Conservation (phyloP, 768 basidiomycete species). For the Mycena rosella region DNA sequence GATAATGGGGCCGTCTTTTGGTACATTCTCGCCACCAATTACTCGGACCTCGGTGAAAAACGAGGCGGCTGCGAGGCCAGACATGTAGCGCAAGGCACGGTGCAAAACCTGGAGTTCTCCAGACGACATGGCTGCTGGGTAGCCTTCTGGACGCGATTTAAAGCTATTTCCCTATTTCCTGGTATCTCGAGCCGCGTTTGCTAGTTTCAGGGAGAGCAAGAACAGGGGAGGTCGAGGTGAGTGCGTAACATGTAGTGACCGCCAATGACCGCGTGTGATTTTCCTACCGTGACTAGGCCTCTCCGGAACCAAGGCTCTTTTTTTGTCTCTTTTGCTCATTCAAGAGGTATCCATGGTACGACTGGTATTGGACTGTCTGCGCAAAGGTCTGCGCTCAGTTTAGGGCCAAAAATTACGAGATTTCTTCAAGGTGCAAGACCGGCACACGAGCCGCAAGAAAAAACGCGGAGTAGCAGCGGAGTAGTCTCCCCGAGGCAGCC, state of each 20-base stretch:
- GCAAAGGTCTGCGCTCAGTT: no score
- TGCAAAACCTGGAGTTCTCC: conserved; percentile 66
- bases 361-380: no score
- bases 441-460: no score
- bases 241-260: not conserved
- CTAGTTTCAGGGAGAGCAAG: not conserved
- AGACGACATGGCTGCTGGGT: conserved; percentile 20
- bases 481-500: no score
- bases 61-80: conserved; percentile 80
- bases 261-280: not conserved
- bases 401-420: no score
- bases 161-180: no score
- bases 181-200: not conserved
- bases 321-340: no score
- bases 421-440: no score
- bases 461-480: no score
- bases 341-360: no score
- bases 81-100: conserved; percentile 76
- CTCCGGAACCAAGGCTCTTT: no score
- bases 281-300: no score
- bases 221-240: not conserved
- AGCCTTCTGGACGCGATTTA: not conserved
- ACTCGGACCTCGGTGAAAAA: conserved; percentile 93
- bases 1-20: conserved; percentile 89
- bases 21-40: conserved; percentile 91